Evolutionary conservation across 176 grass and related monocot genomes (phyloP).

Genomic region (Olyra latifolia): DNA sequence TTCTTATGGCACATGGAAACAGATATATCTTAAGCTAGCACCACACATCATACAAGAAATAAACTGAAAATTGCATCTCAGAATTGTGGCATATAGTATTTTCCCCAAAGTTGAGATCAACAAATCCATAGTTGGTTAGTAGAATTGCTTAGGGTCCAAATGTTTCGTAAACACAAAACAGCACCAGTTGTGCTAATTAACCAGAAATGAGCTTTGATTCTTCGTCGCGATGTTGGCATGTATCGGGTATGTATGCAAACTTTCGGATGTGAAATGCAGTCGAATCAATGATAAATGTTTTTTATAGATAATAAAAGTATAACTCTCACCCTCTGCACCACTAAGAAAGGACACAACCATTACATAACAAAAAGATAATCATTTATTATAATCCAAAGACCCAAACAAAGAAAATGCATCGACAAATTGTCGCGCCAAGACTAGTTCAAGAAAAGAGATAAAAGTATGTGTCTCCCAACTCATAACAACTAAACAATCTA

Average conservation of each 20-base stretch:
- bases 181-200: neutral
- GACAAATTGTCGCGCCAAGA: no score
- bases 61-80: neutral
- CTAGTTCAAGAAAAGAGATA: no score
- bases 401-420: no score
- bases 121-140: slow-evolving; percentile 5
- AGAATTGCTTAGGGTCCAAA: slow-evolving; percentile 36
- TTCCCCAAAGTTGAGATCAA: slow-evolving; percentile 16
- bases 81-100: neutral
- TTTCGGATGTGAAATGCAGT: no score
- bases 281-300: no score
- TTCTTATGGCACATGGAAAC: neutral
- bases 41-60: neutral
- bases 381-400: no score
- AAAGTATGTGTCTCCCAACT: no score
- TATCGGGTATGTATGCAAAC: neutral
- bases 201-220: slow-evolving; percentile 1
- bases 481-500: no score
- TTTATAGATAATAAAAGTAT: no score
- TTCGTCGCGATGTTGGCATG: neutral
- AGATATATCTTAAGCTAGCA: neutral
- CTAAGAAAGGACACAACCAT: no score
- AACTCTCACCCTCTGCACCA: no score
- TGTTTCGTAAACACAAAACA: neutral
- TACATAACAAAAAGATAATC: no score